Percentiles rank a stretch among this genome's conserved stretches.
phyloP scores from a whole-genome alignment of 768 basidiomycete genomes.

The Kockovaella imperatae region DNA sequence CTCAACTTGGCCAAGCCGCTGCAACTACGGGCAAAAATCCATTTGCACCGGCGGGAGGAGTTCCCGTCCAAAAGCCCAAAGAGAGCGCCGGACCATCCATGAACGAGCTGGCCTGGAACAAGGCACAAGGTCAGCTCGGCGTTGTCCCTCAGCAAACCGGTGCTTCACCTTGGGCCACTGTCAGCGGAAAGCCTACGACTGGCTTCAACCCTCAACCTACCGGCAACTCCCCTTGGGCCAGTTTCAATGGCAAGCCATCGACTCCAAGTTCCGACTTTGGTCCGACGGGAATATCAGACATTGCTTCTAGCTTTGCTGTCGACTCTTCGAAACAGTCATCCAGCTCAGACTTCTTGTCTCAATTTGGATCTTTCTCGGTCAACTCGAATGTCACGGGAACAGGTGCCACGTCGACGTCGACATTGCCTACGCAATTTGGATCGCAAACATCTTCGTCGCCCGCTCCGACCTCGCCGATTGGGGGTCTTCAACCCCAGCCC shows the following conservation, averaged over 20 bases:
- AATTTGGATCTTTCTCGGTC: not conserved
- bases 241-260: not conserved
- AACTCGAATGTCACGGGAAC: not conserved
- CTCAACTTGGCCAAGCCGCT: constrained; percentile 70
- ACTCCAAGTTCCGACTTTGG: not conserved
- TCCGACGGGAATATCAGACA: constrained; percentile 26
- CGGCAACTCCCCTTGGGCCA: not conserved
- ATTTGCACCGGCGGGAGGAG: constrained; percentile 65
- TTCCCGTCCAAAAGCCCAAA: constrained; percentile 50
- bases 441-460: constrained; percentile 41
- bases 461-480: constrained; percentile 7
- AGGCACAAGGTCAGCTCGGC: constrained; percentile 1
- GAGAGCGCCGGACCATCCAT: constrained; percentile 72
- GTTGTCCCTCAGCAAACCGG: constrained; percentile 1
- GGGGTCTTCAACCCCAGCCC: constrained; percentile 48
- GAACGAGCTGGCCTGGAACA: constrained; percentile 63
- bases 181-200: no score
- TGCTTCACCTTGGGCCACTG: not conserved
- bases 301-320: constrained; percentile 34
- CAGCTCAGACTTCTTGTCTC: constrained; percentile 13
- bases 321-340: constrained; percentile 3
- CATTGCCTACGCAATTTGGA: constrained; percentile 5
- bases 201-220: constrained; percentile 4
- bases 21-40: constrained; percentile 93
- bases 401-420: constrained; percentile 6